Base-by-base conservation (phyloP, 73 alveolate genomes). In the Durusdinium trenchii region DNA sequence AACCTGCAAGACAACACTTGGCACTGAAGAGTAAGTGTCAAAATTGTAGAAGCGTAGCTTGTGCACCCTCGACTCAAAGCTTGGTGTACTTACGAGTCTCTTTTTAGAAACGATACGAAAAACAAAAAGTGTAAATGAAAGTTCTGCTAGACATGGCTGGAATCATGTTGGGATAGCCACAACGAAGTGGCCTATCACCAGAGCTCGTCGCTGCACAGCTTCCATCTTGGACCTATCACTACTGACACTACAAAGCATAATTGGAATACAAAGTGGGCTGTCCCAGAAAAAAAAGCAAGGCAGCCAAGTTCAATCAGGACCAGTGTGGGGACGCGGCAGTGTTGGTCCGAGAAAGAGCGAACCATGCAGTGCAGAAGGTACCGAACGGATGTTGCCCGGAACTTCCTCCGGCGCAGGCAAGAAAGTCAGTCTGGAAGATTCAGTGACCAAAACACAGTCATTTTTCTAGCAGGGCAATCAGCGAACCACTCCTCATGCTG, bases 361-460 rank as follows among this genome's bases (percentile, higher is more conserved):
- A 28, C 98, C 98, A 18, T 91, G 98, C 98, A 91, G 48, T 14
- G 98, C 60, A 54, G 78, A 91, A 28, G 98, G 98, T 46, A 91
- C 98, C 57, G 98, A 91, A 43, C 98, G 98, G 45, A 91, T 91
- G 79, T 78, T 67, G 75, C 98, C 98, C 3, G 98, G 78, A 91
- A 91, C 98, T 48, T 91, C 98, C 98, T 91, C 45, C 83, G 35
- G 52, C 12, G 38, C 91, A 81, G 23, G 91, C 67, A 7, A n/a
- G 36, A 18, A 71, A 32, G 84, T 18, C 16, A 43, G 45, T 36
- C 84, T 71, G 16, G n/a, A n/a, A n/a, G n/a, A n/a, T n/a, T n/a
- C n/a, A n/a, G 18, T 26, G 10, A 42, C 81, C 18, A 67, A 67
- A 28, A 18, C 43, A 14, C 32, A 42, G 18, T 67, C 32, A 18